A percentile compares a stretch with the other conserved stretches of the same genome.
phyloP scores from a whole-genome alignment of 257 asterid genomes.

The Solanum appendiculatum region DNA sequence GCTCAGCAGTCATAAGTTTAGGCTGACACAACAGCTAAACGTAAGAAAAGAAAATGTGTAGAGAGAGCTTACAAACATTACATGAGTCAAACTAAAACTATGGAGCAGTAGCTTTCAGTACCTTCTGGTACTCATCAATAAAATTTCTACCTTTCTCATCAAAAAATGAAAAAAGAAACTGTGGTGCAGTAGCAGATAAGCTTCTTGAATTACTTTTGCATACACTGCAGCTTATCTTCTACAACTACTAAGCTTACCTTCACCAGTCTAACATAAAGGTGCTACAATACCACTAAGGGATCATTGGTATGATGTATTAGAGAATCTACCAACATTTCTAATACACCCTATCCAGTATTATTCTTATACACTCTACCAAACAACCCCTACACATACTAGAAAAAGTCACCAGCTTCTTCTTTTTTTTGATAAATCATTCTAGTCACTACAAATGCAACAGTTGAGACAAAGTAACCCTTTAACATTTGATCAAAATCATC shows the following conservation, averaged over 20 bases:
- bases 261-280: background rate
- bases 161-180: background rate
- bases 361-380: background rate
- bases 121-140: background rate
- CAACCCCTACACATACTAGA: background rate
- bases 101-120: background rate
- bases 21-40: background rate
- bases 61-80: too few relatives aligned
- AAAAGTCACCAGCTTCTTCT: background rate
- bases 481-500: background rate
- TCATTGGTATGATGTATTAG: background rate
- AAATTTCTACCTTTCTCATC: background rate
- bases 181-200: background rate
- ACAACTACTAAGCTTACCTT: background rate
- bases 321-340: background rate
- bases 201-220: background rate
- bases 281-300: background rate
- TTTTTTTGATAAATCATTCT: background rate
- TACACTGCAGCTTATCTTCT: background rate
- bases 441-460: background rate
- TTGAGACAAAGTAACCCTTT: background rate
- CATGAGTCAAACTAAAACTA: background rate
- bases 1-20: background rate
- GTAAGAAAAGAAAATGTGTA: background rate
- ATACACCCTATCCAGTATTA: background rate